Evolutionary conservation across 768 basidiomycete genomes (phyloP), one percentile per base, ranked within the genome.

Genomic region (Pulveroboletus sp.): DNA sequence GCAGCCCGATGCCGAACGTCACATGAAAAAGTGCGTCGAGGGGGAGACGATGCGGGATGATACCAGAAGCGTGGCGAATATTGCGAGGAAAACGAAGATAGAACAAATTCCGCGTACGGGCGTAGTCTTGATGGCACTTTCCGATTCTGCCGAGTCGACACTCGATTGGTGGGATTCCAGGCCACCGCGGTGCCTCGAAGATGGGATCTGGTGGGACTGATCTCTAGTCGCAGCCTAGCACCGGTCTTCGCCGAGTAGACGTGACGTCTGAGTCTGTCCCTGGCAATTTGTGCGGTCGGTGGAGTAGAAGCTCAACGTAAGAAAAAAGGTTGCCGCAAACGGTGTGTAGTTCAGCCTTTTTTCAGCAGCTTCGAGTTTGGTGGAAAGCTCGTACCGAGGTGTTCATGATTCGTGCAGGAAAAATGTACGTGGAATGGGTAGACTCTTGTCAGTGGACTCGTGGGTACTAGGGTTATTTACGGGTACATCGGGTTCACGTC

Each of bases 201-300:
- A 37, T 45, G 43, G 43, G 43, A 45, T 45, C 43, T 44, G 33
- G 32, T 35, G 23, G n/a, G n/a, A 44, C 25, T 32, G 24, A n/a
- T 35, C 21, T 24, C 23, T 24, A 24, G 21, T 38, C 5, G n/a
- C 27, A 29, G 27, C 12, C 27, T 29, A 29, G 27, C 27, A 29
- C 34, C 40, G 29, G 19, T 27, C 24, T 13, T 23, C 27, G 23
- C 43, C 39, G 51, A 40, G 19, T 20, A 20, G 14, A 6, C 17
- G 7, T 32, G 25, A 14, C 13, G 19, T 37, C 43, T 45, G 34
- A 45, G 43, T 36, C 37, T 23, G 43, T 45, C 36, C 43, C 43
- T 45, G 35, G 24, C n/a, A 27, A 19, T 33, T n/a, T 20, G n/a
- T 13, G 6, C 21, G 29, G 32, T 17, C 17, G 32, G 36, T 37